phyloP scores from a whole-genome alignment of 176 grass and related monocot species.

The Tuctoria greenei region DNA sequence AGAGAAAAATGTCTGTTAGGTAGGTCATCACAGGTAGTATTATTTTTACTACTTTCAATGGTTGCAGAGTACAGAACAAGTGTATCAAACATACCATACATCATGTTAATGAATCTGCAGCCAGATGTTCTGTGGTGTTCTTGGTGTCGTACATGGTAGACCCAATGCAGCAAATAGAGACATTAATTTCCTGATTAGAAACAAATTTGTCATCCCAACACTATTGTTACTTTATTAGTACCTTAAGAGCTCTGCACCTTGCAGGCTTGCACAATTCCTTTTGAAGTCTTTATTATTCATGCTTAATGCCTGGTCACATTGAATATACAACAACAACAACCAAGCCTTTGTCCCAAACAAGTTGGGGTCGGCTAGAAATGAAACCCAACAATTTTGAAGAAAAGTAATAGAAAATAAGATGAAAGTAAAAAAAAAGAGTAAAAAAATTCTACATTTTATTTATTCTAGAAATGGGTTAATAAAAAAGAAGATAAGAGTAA shows the following conservation, averaged over 20 bases:
- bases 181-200: neutral
- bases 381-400: no score
- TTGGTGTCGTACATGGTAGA: neutral
- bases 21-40: neutral
- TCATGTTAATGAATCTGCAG: neutral
- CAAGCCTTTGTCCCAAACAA: no score
- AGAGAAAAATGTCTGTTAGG: neutral
- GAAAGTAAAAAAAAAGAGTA: no score
- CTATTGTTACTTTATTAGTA: neutral
- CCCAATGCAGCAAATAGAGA: neutral
- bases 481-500: no score
- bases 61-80: neutral
- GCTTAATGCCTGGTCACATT: conserved; percentile 18
- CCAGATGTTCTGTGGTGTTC: neutral
- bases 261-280: conserved; percentile 16
- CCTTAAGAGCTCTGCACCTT: neutral
- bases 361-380: no score
- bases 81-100: neutral
- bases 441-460: no score
- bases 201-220: neutral
- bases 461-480: no score
- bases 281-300: conserved; percentile 1
- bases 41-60: neutral
- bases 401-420: no score
- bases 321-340: no score